phyloP scores from a whole-genome alignment of 352 stramenopile genomes.

The Phytophthora megakarya region DNA sequence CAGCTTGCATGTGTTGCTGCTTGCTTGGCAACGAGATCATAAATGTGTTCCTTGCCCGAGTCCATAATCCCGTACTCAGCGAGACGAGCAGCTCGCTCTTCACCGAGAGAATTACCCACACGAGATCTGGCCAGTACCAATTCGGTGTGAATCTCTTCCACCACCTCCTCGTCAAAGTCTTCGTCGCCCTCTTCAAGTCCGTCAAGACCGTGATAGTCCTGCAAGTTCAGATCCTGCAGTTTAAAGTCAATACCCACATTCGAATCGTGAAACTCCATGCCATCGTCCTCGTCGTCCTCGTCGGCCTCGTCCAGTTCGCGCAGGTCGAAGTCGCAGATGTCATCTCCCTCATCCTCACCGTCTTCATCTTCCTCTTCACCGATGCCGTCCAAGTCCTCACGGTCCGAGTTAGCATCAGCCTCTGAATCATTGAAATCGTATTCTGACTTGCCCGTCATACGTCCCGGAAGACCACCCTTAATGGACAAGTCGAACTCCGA shows the following conservation, averaged over 20 bases:
- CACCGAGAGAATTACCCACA: constrained; percentile 26
- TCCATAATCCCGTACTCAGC: constrained; percentile 65
- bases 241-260: constrained; percentile 47
- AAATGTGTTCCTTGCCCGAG: constrained; percentile 52
- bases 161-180: constrained; percentile 53
- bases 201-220: constrained; percentile 45
- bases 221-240: constrained; percentile 47
- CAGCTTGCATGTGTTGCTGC: constrained; percentile 57
- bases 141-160: constrained; percentile 49
- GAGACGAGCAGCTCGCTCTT: constrained; percentile 48
- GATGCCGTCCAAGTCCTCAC: constrained; percentile 35
- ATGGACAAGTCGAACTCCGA: constrained; percentile 61
- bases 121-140: constrained; percentile 27
- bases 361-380: constrained; percentile 44
- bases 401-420: constrained; percentile 31
- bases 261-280: constrained; percentile 50
- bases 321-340: constrained; percentile 33
- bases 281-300: constrained; percentile 28
- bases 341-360: constrained; percentile 41
- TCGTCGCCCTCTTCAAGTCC: constrained; percentile 47
- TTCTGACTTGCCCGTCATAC: constrained; percentile 33
- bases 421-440: constrained; percentile 47
- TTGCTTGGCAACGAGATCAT: constrained; percentile 62
- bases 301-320: constrained; percentile 44
- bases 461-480: constrained; percentile 34